These are phyloP conservation scores for Russula ochroleuca DNA, from an alignment of 768 basidiomycete genomes.

Conservation along the genomic window DNA sequence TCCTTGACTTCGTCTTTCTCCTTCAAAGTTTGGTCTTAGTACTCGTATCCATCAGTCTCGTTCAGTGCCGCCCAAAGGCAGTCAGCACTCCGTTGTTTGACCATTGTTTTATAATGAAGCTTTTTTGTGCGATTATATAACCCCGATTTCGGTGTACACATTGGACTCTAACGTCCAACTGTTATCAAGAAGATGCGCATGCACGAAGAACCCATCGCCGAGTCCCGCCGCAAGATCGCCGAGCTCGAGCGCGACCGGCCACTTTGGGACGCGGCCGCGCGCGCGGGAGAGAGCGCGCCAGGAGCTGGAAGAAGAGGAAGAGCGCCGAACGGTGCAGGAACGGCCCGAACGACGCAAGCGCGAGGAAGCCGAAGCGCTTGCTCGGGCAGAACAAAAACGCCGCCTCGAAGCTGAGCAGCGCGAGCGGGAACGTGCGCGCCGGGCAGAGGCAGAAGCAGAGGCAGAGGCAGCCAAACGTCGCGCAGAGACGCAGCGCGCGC, in stretches of 20 bases:
- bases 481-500: slow-evolving; percentile 44
- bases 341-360: slow-evolving; percentile 25
- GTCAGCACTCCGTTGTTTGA: too few relatives aligned
- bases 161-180: neutral
- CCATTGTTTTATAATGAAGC: too few relatives aligned
- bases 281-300: slow-evolving; percentile 28
- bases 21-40: too few relatives aligned
- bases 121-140: too few relatives aligned
- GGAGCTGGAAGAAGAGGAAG: slow-evolving; percentile 32
- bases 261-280: slow-evolving; percentile 54
- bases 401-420: slow-evolving; percentile 28
- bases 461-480: slow-evolving; percentile 34
- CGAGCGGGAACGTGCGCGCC: slow-evolving; percentile 31
- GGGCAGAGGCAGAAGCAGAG: neutral
- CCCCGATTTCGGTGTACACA: too few relatives aligned
- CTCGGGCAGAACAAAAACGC: slow-evolving; percentile 35
- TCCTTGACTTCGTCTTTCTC: too few relatives aligned
- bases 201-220: slow-evolving; percentile 46
- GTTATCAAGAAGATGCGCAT: slow-evolving; percentile 26
- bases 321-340: slow-evolving; percentile 30
- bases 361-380: slow-evolving; percentile 36
- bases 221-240: slow-evolving; percentile 62
- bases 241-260: slow-evolving; percentile 63
- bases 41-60: too few relatives aligned
- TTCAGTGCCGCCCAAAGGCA: too few relatives aligned